A percentile compares a stretch with the other conserved stretches of the same genome.
phyloP scores from a whole-genome alignment of 805 yeast species.

The Brettanomyces sp. region DNA sequence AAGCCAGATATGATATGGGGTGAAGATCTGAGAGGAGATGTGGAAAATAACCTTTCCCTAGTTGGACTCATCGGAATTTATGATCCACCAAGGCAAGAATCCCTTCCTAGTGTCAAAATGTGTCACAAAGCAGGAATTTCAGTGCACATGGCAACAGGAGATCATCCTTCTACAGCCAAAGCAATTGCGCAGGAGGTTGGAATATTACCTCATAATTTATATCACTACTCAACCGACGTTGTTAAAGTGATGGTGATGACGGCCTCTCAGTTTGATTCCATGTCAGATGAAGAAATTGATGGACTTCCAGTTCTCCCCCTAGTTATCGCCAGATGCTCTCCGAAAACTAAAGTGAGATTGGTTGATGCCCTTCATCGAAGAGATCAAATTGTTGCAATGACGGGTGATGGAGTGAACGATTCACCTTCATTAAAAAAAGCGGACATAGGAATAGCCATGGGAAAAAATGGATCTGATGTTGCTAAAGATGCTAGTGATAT shows the following conservation, averaged over 20 bases:
- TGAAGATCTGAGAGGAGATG: constrained; percentile 28
- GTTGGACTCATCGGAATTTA: constrained; percentile 69
- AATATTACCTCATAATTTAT: constrained; percentile 53
- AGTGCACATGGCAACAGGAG: constrained; percentile 79
- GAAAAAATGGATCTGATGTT: constrained; percentile 71
- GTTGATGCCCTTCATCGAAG: constrained; percentile 66
- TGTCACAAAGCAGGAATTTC: constrained; percentile 72
- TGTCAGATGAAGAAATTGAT: constrained; percentile 55
- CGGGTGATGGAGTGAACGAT: constrained; percentile 79
- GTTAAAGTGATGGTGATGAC: constrained; percentile 66
- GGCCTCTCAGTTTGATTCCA: constrained; percentile 59
- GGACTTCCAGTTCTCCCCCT: constrained; percentile 56
- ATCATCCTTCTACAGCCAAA: constrained; percentile 67
- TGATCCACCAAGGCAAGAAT: constrained; percentile 71
- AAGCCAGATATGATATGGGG: constrained; percentile 20
- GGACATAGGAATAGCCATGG: constrained; percentile 82
- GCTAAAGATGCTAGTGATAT: constrained; percentile 81
- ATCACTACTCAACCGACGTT: constrained; percentile 44
- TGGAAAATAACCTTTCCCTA: constrained; percentile 48
- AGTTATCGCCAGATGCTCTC: constrained; percentile 78
- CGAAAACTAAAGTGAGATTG: constrained; percentile 73
- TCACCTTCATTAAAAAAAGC: constrained; percentile 70
- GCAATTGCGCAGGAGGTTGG: constrained; percentile 81
- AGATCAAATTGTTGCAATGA: constrained; percentile 64
- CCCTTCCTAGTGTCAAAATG: constrained; percentile 50